phyloP scores from a whole-genome alignment of 2,329 filamentous ascomycete genomes.

The Ascochyta fabae region DNA sequence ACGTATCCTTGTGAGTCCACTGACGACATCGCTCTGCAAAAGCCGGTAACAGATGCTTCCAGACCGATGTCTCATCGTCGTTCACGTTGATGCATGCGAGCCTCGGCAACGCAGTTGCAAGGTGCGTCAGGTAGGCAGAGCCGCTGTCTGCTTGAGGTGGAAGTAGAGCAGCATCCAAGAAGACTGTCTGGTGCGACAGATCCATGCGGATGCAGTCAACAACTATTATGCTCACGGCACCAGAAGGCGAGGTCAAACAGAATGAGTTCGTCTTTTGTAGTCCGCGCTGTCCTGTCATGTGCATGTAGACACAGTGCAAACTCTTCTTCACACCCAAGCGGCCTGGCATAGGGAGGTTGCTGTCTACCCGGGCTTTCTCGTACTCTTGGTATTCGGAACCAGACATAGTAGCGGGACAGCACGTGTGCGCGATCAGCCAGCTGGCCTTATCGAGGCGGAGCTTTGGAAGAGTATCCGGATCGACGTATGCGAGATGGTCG shows the following conservation, averaged over 20 bases:
- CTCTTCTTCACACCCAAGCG: neutral
- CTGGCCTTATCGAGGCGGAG: too few species aligned
- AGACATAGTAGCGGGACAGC: too few species aligned
- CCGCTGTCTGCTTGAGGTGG: constrained; percentile 9
- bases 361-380: neutral
- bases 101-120: neutral
- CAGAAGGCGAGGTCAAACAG: neutral
- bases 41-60: constrained; percentile 23
- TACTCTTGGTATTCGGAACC: too few species aligned
- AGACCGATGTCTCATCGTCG: constrained; percentile 18
- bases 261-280: too few species aligned
- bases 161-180: constrained; percentile 45
- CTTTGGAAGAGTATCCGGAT: too few species aligned
- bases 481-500: too few species aligned
- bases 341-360: neutral
- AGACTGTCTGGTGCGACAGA: constrained; percentile 35
- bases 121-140: neutral
- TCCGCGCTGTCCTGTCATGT: too few species aligned
- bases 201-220: constrained; percentile 43
- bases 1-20: constrained; percentile 46
- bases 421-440: too few species aligned
- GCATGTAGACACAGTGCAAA: neutral
- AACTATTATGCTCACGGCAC: constrained; percentile 24
- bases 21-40: constrained; percentile 45
- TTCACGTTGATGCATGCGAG: constrained; percentile 22